A percentile compares a stretch with the other conserved stretches of the same genome.
Evolutionary conservation across 129 eudicot genomes (phyloP).

Genomic region (Chrysanthemum seticuspe): DNA sequence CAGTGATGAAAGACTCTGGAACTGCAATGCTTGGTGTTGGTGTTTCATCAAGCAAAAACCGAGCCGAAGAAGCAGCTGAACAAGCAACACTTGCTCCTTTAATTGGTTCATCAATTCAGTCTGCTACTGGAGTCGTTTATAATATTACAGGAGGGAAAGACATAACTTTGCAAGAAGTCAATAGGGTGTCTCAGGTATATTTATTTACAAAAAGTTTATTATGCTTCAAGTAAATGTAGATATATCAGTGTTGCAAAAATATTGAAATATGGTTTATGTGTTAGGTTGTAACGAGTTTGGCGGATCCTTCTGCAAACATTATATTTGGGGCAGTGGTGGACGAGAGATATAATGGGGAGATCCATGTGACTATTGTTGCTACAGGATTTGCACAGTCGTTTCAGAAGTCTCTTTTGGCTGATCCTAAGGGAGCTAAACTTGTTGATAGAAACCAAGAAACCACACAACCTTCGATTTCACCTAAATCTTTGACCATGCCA

Average conservation of each 20-base stretch:
- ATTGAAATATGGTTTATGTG: slow-evolving; percentile 11
- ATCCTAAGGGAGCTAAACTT: slow-evolving; percentile 60
- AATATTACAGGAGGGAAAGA: slow-evolving; percentile 96
- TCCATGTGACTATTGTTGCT: slow-evolving; percentile 90
- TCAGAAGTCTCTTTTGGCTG: slow-evolving; percentile 69
- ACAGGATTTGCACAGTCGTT: slow-evolving; percentile 96
- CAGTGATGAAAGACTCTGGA: slow-evolving; percentile 97
- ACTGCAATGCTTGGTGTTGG: slow-evolving; percentile 99
- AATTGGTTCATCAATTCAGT: slow-evolving; percentile 92
- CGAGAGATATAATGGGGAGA: slow-evolving; percentile 89
- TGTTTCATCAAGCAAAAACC: slow-evolving; percentile 92
- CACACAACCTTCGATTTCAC: slow-evolving; percentile 35
- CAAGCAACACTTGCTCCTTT: slow-evolving; percentile 97
- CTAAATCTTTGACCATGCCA: slow-evolving; percentile 40
- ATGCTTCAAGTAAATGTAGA: neutral
- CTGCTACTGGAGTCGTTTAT: slow-evolving; percentile 97
- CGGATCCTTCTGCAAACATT: slow-evolving; percentile 93
- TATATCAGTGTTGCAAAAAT: neutral
- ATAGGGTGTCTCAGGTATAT: slow-evolving; percentile 82
- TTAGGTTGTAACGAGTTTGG: slow-evolving; percentile 96
- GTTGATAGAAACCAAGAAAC: slow-evolving; percentile 50
- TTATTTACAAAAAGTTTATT: neutral
- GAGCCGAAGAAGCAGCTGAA: slow-evolving; percentile 99
- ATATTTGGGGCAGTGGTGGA: slow-evolving; percentile 99
- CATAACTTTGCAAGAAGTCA: slow-evolving; percentile 96